Base-by-base conservation (phyloP, 305 asterid species). In the Fraxinus ornus region DNA sequence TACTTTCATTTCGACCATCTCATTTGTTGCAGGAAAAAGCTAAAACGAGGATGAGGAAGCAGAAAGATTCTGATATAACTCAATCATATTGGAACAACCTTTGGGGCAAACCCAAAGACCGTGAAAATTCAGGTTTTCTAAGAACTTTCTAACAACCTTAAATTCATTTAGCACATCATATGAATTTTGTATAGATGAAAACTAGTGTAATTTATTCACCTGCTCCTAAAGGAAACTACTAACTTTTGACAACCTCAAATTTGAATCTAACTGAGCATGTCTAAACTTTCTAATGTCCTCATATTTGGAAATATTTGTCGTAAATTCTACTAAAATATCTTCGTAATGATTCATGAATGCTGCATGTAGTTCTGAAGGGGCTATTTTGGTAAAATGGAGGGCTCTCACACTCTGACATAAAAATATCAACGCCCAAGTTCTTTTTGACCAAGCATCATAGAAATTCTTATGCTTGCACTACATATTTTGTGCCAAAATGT, bases 21-120 rank as follows among this genome's bases (percentile, higher is more conserved):
- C 26, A 35, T 81, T 79, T 72, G 32, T 66, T 86, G 85, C 89
- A 94, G 99, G 93, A 83, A 85, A 88, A 94, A 88, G 98, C 98
- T 80, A 96, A 85, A 88, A 60, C 75, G 44, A 91, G 90, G 90
- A 92, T 93, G 97, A 81, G 68, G 90, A 92, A 91, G 83, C 92
- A 91, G 92, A 91, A 92, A 81, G 91, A 78, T 78, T 92, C 95
- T 47, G 94, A 81, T 76, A 88, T 89, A 84, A 66, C 91, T 82
- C 94, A 89, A 64, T 75, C 92, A 37, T 84, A 85, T 68, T 96
- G 99, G 99, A 87, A 84, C 87, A 87, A 94, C 84, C 85, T 93
- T n/a, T 93, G 98, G 99, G 97, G 93, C 79, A 89, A 89, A 21
- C 41, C 90, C 19, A 86, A 87, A 84, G 90, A 85, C 66, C 83